Evolutionary conservation across 2,329 filamentous ascomycete species (phyloP).

Genomic region (Boeremia exigua): DNA sequence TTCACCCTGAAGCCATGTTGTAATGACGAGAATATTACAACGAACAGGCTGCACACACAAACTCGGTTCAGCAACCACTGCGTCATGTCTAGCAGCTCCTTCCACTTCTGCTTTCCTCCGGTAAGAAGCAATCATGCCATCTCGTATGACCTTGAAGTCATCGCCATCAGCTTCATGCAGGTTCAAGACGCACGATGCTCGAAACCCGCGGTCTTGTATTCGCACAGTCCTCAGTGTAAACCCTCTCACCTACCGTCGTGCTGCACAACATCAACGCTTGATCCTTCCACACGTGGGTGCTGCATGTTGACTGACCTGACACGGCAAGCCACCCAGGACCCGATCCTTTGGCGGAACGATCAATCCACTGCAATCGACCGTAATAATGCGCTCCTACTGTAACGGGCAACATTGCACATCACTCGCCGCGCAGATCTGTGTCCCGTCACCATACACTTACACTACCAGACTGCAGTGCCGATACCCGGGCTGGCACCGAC

Average conservation of each 20-base stretch:
- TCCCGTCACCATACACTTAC: background rate
- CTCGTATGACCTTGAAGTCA: background rate
- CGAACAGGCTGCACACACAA: background rate
- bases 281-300: background rate
- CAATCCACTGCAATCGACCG: constrained; percentile 7
- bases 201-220: background rate
- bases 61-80: background rate
- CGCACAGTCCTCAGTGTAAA: background rate
- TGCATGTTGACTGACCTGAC: background rate
- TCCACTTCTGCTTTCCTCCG: background rate
- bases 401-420: background rate
- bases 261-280: background rate
- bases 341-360: background rate
- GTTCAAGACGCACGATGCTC: background rate
- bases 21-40: background rate
- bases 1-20: background rate
- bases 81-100: background rate
- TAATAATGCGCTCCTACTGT: background rate
- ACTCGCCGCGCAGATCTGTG: background rate
- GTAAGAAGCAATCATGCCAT: background rate
- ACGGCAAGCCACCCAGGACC: background rate
- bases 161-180: background rate
- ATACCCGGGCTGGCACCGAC: background rate
- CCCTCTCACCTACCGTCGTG: background rate
- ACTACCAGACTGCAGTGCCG: background rate